These are phyloP conservation scores for Xylariaceae sp. DNA, from an alignment of 2,329 filamentous ascomycete genomes.

Conservation along the genomic window DNA sequence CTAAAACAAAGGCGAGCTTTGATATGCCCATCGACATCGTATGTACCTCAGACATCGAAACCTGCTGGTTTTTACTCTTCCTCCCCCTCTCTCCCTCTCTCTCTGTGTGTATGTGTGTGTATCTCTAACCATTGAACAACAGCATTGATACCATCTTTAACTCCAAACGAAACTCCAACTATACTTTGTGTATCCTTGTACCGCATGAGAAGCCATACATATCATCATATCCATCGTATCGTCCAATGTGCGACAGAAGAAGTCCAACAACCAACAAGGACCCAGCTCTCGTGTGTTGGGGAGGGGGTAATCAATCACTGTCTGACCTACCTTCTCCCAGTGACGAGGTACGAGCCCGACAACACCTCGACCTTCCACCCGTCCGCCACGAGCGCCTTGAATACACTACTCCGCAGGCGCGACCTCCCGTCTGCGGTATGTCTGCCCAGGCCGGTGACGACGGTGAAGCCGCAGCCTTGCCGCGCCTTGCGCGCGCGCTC, in stretches of 20 bases:
- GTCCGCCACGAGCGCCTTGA: slow-evolving; percentile 70
- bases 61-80: neutral
- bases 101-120: no score
- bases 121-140: neutral
- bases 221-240: neutral
- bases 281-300: neutral
- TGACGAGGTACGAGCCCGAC: slow-evolving; percentile 71
- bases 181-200: neutral
- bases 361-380: slow-evolving; percentile 82
- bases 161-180: neutral
- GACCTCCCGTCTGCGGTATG: slow-evolving; percentile 79
- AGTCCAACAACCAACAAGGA: no score
- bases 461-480: slow-evolving; percentile 67
- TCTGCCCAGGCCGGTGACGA: slow-evolving; percentile 79
- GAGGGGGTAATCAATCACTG: no score
- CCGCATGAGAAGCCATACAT: neutral
- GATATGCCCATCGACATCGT: neutral
- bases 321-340: slow-evolving; percentile 57
- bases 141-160: neutral
- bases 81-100: no score
- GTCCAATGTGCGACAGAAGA: neutral
- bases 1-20: neutral
- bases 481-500: slow-evolving; percentile 54
- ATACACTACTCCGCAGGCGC: slow-evolving; percentile 78
- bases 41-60: neutral